phyloP scores from a whole-genome alignment of 2,329 filamentous ascomycete species.

The Diaporthe ampelina region DNA sequence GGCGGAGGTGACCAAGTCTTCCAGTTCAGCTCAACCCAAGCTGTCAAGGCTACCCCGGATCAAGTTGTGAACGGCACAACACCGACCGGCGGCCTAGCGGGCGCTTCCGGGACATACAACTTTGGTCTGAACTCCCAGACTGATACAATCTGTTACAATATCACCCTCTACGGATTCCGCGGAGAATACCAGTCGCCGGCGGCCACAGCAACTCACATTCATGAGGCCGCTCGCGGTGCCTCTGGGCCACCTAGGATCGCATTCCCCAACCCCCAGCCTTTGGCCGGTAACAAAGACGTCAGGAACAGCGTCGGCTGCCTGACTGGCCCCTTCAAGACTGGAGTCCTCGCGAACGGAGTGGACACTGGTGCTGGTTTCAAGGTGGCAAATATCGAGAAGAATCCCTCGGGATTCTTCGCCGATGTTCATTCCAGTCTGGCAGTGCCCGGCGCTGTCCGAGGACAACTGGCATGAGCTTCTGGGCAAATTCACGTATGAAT shows the following conservation, averaged over 20 bases:
- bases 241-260: constrained; percentile 61
- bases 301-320: constrained; percentile 45
- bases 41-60: constrained; percentile 59
- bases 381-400: constrained; percentile 60
- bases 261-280: constrained; percentile 57
- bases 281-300: constrained; percentile 49
- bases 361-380: constrained; percentile 62
- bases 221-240: constrained; percentile 58
- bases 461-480: constrained; percentile 51
- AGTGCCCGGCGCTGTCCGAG: constrained; percentile 61
- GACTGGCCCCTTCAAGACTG: constrained; percentile 59
- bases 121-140: constrained; percentile 60
- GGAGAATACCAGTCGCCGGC: constrained; percentile 61
- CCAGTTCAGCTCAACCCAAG: constrained; percentile 61
- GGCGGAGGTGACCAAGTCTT: constrained; percentile 34
- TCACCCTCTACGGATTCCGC: constrained; percentile 60
- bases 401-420: constrained; percentile 62
- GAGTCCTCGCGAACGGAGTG: constrained; percentile 54
- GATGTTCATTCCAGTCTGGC: constrained; percentile 61
- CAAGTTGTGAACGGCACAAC: constrained; percentile 60
- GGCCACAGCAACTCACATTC: constrained; percentile 63
- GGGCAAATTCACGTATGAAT: not conserved
- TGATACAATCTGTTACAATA: constrained; percentile 55
- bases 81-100: constrained; percentile 50
- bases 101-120: constrained; percentile 61